Percentiles rank a stretch among this genome's conserved stretches.
Conservation (phyloP, 257 asterid genomes). For the Solanum phureja region DNA sequence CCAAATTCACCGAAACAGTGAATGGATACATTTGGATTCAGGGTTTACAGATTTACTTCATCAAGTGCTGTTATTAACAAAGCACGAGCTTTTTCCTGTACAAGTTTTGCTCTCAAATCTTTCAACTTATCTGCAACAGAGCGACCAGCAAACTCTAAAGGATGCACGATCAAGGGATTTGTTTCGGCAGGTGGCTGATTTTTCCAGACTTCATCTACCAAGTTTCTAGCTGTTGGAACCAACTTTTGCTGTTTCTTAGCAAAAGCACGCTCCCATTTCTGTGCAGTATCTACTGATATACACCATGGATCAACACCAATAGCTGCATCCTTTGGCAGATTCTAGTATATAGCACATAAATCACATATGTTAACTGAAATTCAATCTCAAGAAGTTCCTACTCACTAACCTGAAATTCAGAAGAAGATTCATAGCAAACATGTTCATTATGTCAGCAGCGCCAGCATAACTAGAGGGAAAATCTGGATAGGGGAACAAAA, state of each 20-base stretch:
- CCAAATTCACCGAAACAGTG: neutral
- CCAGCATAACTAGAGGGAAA: neutral
- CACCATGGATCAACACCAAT: conserved; percentile 97
- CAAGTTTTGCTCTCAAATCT: conserved; percentile 68
- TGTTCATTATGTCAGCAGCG: neutral
- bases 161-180: conserved; percentile 67
- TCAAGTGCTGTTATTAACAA: conserved; percentile 68
- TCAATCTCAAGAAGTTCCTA: neutral
- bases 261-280: conserved; percentile 72
- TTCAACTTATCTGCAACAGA: conserved; percentile 75
- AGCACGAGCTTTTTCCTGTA: conserved; percentile 59
- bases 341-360: conserved; percentile 40
- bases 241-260: conserved; percentile 68
- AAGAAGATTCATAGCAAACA: neutral
- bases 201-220: conserved; percentile 92
- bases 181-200: conserved; percentile 58
- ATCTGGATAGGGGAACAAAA: neutral
- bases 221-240: conserved; percentile 51
- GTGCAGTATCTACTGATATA: conserved; percentile 84
- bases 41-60: conserved; percentile 41
- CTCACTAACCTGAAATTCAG: neutral
- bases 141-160: conserved; percentile 70
- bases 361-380: neutral
- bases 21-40: neutral
- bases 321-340: conserved; percentile 60